Evolutionary conservation across 352 stramenopile genomes (phyloP), one percentile per base, ranked within the genome.

Genomic region (Globisporangium spinosum): DNA sequence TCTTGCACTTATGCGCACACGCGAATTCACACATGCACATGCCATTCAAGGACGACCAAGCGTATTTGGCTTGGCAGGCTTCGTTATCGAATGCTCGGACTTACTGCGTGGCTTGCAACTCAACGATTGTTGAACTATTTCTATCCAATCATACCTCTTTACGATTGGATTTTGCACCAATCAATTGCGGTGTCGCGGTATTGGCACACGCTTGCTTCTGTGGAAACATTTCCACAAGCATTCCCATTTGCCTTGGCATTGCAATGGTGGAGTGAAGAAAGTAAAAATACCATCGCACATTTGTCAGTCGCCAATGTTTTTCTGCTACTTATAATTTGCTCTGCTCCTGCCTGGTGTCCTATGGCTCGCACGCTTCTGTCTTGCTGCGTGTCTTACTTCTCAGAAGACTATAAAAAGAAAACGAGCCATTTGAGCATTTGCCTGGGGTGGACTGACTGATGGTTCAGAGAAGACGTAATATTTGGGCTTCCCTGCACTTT

Each of bases 321-420:
- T 47, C 40, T n/a, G 12, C 15, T 49, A 13, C 12, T 22, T 7
- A 4, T 43, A 1, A 59, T 17, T 17, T 43, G 25, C 55, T 61
- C 22, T 61, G 13, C 23, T 12, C 29, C 3, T 38, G 29, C 27
- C 2, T 60, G 1, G 3, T 17, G 3, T 17, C 13, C 9, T 34
- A 12, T 12, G 17, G 2, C 4, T 23, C 17, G 13, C 13, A 43
- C 6, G 7, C 2, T 4, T 1, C 47, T 56, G n/a, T 32, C 29
- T 29, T 56, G 49, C 10, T 35, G 23, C 23, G 1, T 27, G 3
- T 56, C 7, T n/a, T 58, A 5, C 8, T 38, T 58, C 32, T 32
- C 15, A 43, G 25, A 20, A 29, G 23, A 53, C 40, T 65, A 65
- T 65, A 57, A 65, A 64, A 56, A 64, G 32, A 53, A 32, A 20